A percentile compares a stretch with the other conserved stretches of the same genome.
Evolutionary conservation across 768 basidiomycete species (phyloP).

Genomic region (Xerocomus spinulosus): DNA sequence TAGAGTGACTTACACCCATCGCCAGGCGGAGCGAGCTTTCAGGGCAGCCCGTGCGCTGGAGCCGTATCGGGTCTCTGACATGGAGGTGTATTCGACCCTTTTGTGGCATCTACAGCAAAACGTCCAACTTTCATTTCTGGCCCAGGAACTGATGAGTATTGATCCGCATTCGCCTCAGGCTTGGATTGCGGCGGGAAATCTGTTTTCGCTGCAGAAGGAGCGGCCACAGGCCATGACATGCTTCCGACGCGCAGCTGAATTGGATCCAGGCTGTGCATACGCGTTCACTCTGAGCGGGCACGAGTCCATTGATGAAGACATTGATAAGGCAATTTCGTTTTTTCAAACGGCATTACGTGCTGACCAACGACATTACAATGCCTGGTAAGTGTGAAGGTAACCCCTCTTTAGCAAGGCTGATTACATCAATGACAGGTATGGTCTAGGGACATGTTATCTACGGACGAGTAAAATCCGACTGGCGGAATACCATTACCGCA

Average conservation of each 20-base stretch:
- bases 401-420: slow-evolving; percentile 14
- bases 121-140: slow-evolving; percentile 84
- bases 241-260: slow-evolving; percentile 85
- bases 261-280: slow-evolving; percentile 90
- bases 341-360: slow-evolving; percentile 90
- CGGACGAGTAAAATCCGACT: slow-evolving; percentile 88
- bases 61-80: slow-evolving; percentile 86
- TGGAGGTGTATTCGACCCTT: slow-evolving; percentile 95
- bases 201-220: slow-evolving; percentile 94
- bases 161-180: slow-evolving; percentile 79
- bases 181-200: slow-evolving; percentile 96
- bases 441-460: slow-evolving; percentile 95
- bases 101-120: slow-evolving; percentile 90
- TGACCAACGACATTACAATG: slow-evolving; percentile 94
- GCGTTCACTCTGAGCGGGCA: slow-evolving; percentile 96
- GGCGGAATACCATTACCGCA: slow-evolving; percentile 95
- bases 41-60: slow-evolving; percentile 74
- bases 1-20: slow-evolving; percentile 16
- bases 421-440: slow-evolving; percentile 68
- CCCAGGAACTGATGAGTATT: slow-evolving; percentile 86
- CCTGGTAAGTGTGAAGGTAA: slow-evolving; percentile 65
- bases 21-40: slow-evolving; percentile 87
- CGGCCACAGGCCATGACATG: slow-evolving; percentile 89
- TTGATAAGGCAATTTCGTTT: slow-evolving; percentile 86
- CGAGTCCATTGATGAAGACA: slow-evolving; percentile 94